Base-by-base conservation (phyloP, 2,329 filamentous ascomycete genomes). In the Cryphonectria japonica region DNA sequence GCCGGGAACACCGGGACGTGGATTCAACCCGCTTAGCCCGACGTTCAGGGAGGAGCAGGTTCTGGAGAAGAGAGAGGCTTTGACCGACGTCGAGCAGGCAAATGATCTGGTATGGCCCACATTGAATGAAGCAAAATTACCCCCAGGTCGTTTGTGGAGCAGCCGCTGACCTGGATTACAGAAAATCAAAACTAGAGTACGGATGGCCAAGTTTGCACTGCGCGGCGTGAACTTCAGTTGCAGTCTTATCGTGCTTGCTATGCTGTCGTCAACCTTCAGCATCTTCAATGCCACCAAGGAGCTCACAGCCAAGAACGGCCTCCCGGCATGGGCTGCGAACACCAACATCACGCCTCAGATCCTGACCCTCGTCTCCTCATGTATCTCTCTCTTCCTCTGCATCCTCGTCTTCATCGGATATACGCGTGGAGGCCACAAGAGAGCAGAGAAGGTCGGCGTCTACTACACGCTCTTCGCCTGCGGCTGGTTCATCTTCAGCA, bases 391-490 rank as follows among this genome's bases (percentile, higher is more conserved):
- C 13, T 76, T 89, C 70, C 89, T 95, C 76, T 97, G 92, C 75
- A 81, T 98, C 64, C 78, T 91, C 70, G 91, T 99, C 75, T 93
- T 99, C 78, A 86, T 90, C 77, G 92, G 90, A 22, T 98, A 98
- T 85, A 97, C 90, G 85, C 91, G 91, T 79, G 94, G 95, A 69
- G 96, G 96, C 1, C 95, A 98, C 82, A 85, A 86, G 76, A 89
- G 94, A 75, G 96, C 96, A 16, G 94, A 98, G 82, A 98, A 98
- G 82, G 92, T 96, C 34, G 92, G 92, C 67, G 91, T 97, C 65
- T 99, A 98, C 85, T 98, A 98, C 84, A 97, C 94, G 61, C 88
- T 96, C 77, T 97, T 99, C 80, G 92, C 95, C 46, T 92, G 97
- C 73, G 92, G 90, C 76, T 97, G 95, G 88, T 98, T 98, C 86